Evolutionary conservation across 805 yeast species (phyloP), one percentile per base, ranked within the genome.

Genomic region (Kluyveromyces starmeri): DNA sequence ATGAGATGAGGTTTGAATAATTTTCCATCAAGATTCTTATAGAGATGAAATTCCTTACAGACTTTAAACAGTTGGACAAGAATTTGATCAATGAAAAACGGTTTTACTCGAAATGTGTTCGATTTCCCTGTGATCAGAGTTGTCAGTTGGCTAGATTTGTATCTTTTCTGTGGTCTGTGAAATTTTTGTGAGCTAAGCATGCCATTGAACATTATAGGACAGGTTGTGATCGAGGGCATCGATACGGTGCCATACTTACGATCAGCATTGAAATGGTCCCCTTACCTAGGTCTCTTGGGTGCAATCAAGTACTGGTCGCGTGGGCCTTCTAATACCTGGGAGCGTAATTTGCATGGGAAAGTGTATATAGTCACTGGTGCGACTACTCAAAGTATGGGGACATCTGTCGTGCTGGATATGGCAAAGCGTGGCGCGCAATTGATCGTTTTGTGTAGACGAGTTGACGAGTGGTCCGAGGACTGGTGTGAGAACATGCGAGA

Each of bases 281-380:
- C 95, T 0, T 61, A 67, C 3, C 50, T 71, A 0, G 60, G 67
- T 0, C 59, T 58, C 0, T 50, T 70, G 0, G 69, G 62, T 0
- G 68, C 69, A 1, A 34, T 75, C 27, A 89, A 89, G 54, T 73
- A 73, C 53, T 84, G 82, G 61, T 77, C 82, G 48, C 72, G 79
- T 22, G 98, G 98, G 8, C 58, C 83, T 1, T 45, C 71, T 14
- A 92, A 89, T 59, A 82, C 86, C 0, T 89, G 96, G 95, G 95
- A 84, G 41, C 68, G 96, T 40, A 88, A 86, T 44, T 59, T 89
- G 53, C 95, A 92, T 52, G 96, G 97, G 1, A 76, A 78, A 49
- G 97, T 88, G 4, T 81, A 68, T 47, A 64, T 83, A 14, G 67
- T 83, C 5, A 81, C 92, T 0, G 98, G 98, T n/a, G 98, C 95